Evolutionary conservation across 495 filamentous ascomycete species (phyloP).

Genomic region (Aspergillus affinis): DNA sequence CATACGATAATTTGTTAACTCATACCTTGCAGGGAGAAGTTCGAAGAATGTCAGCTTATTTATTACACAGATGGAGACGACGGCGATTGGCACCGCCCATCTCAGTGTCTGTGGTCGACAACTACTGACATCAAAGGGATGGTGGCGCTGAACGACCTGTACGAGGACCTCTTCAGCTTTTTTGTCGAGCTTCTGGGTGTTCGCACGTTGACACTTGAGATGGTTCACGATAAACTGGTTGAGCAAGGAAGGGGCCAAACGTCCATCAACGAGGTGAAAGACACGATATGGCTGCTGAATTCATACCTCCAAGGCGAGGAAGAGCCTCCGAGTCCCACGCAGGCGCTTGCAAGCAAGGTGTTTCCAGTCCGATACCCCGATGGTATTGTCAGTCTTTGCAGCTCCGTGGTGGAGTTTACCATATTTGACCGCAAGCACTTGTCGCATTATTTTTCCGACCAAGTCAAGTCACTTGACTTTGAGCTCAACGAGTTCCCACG

Average conservation of each 20-base stretch:
- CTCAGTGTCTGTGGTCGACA: slow-evolving; percentile 42
- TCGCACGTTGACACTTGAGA: slow-evolving; percentile 24
- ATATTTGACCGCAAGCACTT: slow-evolving; percentile 38
- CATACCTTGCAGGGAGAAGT: slow-evolving; percentile 5
- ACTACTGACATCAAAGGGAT: slow-evolving; percentile 35
- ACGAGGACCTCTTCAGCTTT: slow-evolving; percentile 33
- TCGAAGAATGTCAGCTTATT: slow-evolving; percentile 28
- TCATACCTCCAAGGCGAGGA: slow-evolving; percentile 17
- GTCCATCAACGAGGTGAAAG: slow-evolving; percentile 29
- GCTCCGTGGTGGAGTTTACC: slow-evolving; percentile 27
- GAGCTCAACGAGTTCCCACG: slow-evolving; percentile 29
- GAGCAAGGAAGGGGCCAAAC: slow-evolving; percentile 13
- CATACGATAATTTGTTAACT: neutral
- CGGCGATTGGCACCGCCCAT: slow-evolving; percentile 29
- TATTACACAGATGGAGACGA: slow-evolving; percentile 17
- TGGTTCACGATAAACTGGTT: slow-evolving; percentile 36
- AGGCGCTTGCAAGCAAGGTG: slow-evolving; percentile 17
- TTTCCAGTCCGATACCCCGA: slow-evolving; percentile 29
- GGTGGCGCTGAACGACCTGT: slow-evolving; percentile 31
- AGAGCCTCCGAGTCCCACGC: slow-evolving; percentile 10
- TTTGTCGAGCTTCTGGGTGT: slow-evolving; percentile 38
- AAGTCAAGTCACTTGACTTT: slow-evolving; percentile 39
- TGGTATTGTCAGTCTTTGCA: slow-evolving; percentile 14
- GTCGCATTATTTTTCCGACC: slow-evolving; percentile 22
- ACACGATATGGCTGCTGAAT: slow-evolving; percentile 36